Conservation (phyloP, 1,284 basidiomycete genomes). For the Laetiporus sulphureus region DNA sequence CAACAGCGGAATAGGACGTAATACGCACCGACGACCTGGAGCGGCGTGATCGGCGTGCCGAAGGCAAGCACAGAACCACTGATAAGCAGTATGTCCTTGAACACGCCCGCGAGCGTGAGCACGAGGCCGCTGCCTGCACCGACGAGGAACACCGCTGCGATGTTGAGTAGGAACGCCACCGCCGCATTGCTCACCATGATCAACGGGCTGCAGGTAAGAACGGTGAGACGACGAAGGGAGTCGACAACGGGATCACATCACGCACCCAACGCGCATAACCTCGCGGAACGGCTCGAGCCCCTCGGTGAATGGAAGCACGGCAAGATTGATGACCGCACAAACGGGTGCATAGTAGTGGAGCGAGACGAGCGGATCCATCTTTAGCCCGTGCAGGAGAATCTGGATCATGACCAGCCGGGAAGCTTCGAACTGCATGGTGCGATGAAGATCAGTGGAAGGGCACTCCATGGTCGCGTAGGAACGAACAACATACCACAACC, state of each 20-base stretch:
- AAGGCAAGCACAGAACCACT: slow-evolving; percentile 84
- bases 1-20: slow-evolving; percentile 3
- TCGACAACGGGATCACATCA: neutral
- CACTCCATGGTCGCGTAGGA: no score
- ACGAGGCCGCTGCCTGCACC: slow-evolving; percentile 84
- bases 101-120: slow-evolving; percentile 90
- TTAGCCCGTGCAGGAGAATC: slow-evolving; percentile 89
- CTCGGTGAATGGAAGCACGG: slow-evolving; percentile 84
- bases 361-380: slow-evolving; percentile 96
- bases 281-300: slow-evolving; percentile 85
- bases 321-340: slow-evolving; percentile 85
- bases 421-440: slow-evolving; percentile 64
- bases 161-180: slow-evolving; percentile 88
- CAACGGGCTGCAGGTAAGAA: slow-evolving; percentile 41
- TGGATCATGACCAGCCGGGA: slow-evolving; percentile 96
- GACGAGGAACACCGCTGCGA: slow-evolving; percentile 93
- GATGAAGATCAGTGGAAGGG: no score
- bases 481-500: slow-evolving; percentile 56
- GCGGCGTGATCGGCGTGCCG: slow-evolving; percentile 67
- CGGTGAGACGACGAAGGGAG: neutral
- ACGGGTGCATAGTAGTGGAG: slow-evolving; percentile 97
- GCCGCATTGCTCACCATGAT: slow-evolving; percentile 81
- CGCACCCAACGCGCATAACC: slow-evolving; percentile 51
- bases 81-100: slow-evolving; percentile 94
- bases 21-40: slow-evolving; percentile 79